A percentile compares a stretch with the other conserved stretches of the same genome.
phyloP scores from a whole-genome alignment of 2,329 filamentous ascomycete species.

The Westerdykella sp. region DNA sequence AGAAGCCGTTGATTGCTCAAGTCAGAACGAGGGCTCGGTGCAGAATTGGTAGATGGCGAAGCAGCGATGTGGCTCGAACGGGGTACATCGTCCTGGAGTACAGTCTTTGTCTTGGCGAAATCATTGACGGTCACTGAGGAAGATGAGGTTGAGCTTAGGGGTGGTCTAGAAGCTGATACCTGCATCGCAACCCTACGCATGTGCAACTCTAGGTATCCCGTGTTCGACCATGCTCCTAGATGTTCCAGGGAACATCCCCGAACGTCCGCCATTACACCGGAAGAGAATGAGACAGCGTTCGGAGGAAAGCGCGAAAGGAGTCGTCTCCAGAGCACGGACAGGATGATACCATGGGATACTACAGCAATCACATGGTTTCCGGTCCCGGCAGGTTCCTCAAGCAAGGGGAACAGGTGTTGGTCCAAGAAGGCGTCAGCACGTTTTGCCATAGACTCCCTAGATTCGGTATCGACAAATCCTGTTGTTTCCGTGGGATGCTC shows the following conservation, averaged over 20 bases:
- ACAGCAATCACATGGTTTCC: constrained; percentile 51
- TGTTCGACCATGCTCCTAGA: constrained; percentile 59
- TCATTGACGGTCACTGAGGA: not conserved
- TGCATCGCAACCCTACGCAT: constrained; percentile 15
- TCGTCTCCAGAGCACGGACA: constrained; percentile 61
- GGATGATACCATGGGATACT: constrained; percentile 77
- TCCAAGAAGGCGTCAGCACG: constrained; percentile 64
- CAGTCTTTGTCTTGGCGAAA: not conserved
- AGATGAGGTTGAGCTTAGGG: not conserved
- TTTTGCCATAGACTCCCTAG: constrained; percentile 57
- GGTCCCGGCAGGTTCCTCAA: constrained; percentile 32
- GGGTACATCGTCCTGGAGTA: not conserved
- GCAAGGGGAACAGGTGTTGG: constrained; percentile 54
- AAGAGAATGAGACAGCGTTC: constrained; percentile 41
- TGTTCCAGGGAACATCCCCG: constrained; percentile 44
- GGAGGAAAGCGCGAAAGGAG: constrained; percentile 53
- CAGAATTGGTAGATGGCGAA: not conserved
- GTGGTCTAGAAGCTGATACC: not conserved
- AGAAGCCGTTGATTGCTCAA: not conserved
- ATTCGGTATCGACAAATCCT: constrained; percentile 57
- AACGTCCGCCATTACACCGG: constrained; percentile 37
- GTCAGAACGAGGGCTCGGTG: not conserved
- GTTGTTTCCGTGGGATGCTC: constrained; percentile 39
- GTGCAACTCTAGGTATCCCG: constrained; percentile 53
- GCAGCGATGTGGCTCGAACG: too few species aligned